These are phyloP conservation scores for Didymellaceae sp. DNA, from an alignment of 2,329 filamentous ascomycete species.

Conservation along the genomic window DNA sequence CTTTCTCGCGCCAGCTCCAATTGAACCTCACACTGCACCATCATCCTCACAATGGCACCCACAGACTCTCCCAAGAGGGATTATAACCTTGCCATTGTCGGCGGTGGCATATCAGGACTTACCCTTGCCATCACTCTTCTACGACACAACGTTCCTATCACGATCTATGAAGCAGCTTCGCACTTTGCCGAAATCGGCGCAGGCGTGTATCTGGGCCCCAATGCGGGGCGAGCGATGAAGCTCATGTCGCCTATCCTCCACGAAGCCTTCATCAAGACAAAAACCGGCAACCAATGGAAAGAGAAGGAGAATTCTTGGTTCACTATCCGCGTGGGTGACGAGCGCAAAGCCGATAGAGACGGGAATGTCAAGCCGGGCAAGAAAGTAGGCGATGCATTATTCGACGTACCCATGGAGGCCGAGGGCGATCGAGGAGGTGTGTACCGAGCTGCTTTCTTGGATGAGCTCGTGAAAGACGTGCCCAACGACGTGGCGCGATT, in stretches of 20 bases:
- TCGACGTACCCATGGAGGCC: conserved; percentile 34
- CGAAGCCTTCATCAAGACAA: conserved; percentile 51
- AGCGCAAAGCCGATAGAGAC: conserved; percentile 38
- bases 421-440: conserved; percentile 45
- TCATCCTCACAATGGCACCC: conserved; percentile 26
- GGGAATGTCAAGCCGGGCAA: conserved; percentile 36
- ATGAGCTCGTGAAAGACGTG: conserved; percentile 58
- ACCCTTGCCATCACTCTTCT: conserved; percentile 61
- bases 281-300: conserved; percentile 47
- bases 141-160: conserved; percentile 54
- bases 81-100: conserved; percentile 63
- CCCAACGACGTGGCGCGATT: conserved; percentile 54
- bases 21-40: background rate
- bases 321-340: conserved; percentile 42
- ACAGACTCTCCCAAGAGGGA: conserved; percentile 34
- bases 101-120: conserved; percentile 65
- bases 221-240: conserved; percentile 62
- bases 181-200: conserved; percentile 65
- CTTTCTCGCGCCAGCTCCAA: background rate
- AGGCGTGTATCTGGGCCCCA: conserved; percentile 63
- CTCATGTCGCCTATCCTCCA: conserved; percentile 55
- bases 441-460: conserved; percentile 59
- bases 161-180: conserved; percentile 63
- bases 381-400: conserved; percentile 41
- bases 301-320: conserved; percentile 37